These are phyloP conservation scores for Drechslerella coelobrocha DNA, from an alignment of 2,329 filamentous ascomycete species.

Conservation along the genomic window DNA sequence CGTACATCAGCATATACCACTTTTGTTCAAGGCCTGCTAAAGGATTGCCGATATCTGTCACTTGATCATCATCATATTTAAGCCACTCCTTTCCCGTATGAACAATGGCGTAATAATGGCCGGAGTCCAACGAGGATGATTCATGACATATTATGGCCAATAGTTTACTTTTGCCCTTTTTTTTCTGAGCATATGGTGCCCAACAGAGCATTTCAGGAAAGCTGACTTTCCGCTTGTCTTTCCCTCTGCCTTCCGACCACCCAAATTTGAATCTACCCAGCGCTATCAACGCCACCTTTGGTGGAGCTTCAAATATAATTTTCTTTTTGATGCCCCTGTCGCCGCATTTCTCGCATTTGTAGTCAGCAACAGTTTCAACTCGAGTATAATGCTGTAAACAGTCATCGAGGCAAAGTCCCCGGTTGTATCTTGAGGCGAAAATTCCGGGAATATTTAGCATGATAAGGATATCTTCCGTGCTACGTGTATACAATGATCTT, in stretches of 20 bases:
- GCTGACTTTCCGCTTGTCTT: slow-evolving; percentile 29
- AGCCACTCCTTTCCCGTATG: slow-evolving; percentile 17
- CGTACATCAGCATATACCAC: slow-evolving; percentile 36
- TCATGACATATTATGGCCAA: slow-evolving; percentile 33
- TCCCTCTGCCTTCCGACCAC: slow-evolving; percentile 14
- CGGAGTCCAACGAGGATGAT: slow-evolving; percentile 11
- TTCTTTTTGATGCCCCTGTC: slow-evolving; percentile 21
- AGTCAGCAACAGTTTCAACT: slow-evolving; percentile 22
- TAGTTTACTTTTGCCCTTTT: slow-evolving; percentile 14
- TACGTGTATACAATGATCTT: neutral
- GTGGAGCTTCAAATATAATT: slow-evolving; percentile 23
- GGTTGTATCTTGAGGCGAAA: neutral
- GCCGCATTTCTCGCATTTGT: slow-evolving; percentile 31
- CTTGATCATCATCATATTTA: slow-evolving; percentile 30
- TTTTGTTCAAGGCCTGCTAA: slow-evolving; percentile 7
- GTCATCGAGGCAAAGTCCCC: slow-evolving; percentile 15
- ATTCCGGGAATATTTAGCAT: slow-evolving; percentile 35
- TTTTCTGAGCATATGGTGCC: neutral
- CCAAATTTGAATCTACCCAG: slow-evolving; percentile 31
- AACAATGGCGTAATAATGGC: slow-evolving; percentile 30
- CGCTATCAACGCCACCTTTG: slow-evolving; percentile 27
- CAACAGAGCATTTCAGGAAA: slow-evolving; percentile 29
- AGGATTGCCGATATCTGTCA: slow-evolving; percentile 12
- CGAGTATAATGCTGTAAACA: slow-evolving; percentile 24
- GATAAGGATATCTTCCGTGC: slow-evolving; percentile 21